phyloP scores from a whole-genome alignment of 164 flowering plant species.

The Vitis cinerea region DNA sequence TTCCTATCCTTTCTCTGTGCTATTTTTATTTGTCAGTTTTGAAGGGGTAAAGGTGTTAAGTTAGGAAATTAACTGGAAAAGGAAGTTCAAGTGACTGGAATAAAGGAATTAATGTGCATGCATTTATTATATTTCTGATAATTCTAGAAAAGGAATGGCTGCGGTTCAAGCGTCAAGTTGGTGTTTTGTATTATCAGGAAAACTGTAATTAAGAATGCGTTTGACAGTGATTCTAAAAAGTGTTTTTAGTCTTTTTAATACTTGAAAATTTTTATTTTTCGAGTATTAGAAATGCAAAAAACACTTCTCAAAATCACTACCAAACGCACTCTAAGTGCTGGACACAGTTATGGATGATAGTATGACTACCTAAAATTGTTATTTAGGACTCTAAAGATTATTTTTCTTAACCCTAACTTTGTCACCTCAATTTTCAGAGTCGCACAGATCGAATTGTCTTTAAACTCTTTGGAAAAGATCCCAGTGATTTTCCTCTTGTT shows the following conservation, averaged over 20 bases:
- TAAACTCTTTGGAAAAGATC: constrained; percentile 83
- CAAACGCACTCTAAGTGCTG: too few relatives aligned
- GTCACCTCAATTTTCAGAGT: constrained; percentile 35
- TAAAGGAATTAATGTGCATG: neutral
- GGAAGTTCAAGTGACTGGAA: neutral
- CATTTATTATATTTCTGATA: neutral
- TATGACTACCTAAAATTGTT: neutral
- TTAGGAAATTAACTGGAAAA: neutral
- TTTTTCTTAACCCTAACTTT: constrained; percentile 1
- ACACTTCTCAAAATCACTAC: too few relatives aligned
- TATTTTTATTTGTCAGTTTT: neutral
- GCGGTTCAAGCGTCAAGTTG: neutral
- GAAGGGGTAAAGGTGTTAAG: neutral
- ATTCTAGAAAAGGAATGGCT: neutral
- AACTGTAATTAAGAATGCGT: neutral
- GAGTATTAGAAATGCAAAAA: too few relatives aligned
- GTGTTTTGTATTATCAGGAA: neutral
- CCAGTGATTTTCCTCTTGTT: constrained; percentile 62
- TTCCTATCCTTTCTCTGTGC: neutral
- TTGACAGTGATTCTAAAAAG: too few relatives aligned
- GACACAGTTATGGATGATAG: neutral
- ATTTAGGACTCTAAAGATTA: constrained; percentile 1
- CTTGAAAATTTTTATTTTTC: too few relatives aligned
- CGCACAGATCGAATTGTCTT: constrained; percentile 86
- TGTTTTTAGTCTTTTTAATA: too few relatives aligned